Evolutionary conservation across 2,329 filamentous ascomycete species (phyloP), one percentile per base, ranked within the genome.

Genomic region (Massarina eburnea): DNA sequence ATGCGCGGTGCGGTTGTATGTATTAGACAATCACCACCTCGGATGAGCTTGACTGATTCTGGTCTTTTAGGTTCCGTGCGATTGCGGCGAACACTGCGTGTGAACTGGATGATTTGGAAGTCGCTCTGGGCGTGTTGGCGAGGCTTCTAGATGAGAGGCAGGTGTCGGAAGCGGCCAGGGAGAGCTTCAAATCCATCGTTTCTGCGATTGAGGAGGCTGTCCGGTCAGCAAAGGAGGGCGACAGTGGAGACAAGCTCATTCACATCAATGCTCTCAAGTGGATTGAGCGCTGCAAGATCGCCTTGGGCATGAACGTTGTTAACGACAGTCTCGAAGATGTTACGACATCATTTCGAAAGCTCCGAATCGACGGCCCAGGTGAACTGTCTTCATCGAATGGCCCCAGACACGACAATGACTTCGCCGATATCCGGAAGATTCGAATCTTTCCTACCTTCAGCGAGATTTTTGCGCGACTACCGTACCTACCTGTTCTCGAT

Each of bases 291-390:
- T 35, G 29, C 32, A 34, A 24, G 4, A 24, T 17, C 35, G 73
- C 70, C 14, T 70, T 71, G 1, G 56, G 67, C 35, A 30, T 78
- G n/a, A 51, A 60, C 19, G 56, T 49, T 20, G 41, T 59, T 3
- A 58, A 54, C 24, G 15, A 5, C 32, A 5, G 17, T 19, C 5
- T 10, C 10, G 34, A 37, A 8, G 7, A n/a, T 4, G 14, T 8
- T 7, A 3, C 17, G 12, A 22, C 17, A 5, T 3, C 12, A 12
- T 20, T 37, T 12, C 3, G 5, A n/a, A 12, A 22, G 2, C 15
- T 20, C 3, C 8, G 5, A 8, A 8, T 35, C 12, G 32, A 35
- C n/a, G 22, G 20, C 24, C 22, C 48, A 7, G 50, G 41, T 9
- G 5, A 45, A n/a, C 21, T 39, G 6, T 34, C 36, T 19, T 3